phyloP scores from a whole-genome alignment of 75 land plant genomes.

The Adiantum capillusveneris region DNA sequence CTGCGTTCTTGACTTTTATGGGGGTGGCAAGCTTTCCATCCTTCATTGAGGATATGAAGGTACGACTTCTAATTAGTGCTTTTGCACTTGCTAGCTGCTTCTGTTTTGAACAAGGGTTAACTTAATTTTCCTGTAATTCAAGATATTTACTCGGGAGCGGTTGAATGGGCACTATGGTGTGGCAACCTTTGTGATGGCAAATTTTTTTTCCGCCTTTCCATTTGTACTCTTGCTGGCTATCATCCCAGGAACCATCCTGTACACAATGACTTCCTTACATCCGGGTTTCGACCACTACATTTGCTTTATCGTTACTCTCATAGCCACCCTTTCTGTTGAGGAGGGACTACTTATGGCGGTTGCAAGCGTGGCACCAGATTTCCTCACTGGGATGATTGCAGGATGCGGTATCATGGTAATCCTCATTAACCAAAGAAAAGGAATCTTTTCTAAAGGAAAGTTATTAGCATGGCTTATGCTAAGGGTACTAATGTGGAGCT shows the following conservation, averaged over 20 bases:
- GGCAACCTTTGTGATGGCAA: slow-evolving; percentile 47
- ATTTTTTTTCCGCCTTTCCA: slow-evolving; percentile 58
- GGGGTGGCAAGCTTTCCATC: slow-evolving; percentile 81
- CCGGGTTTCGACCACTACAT: slow-evolving; percentile 31
- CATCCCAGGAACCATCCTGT: slow-evolving; percentile 31
- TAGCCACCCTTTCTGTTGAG: slow-evolving; percentile 42
- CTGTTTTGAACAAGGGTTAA: background rate
- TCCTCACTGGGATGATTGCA: slow-evolving; percentile 57
- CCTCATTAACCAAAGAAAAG: too few relatives aligned
- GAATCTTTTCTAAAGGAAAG: background rate
- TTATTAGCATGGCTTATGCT: background rate
- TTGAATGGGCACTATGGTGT: slow-evolving; percentile 48
- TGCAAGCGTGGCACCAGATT: slow-evolving; percentile 73
- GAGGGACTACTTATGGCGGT: slow-evolving; percentile 82
- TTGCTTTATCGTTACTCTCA: slow-evolving; percentile 39
- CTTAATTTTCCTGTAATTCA: background rate
- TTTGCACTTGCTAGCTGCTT: background rate
- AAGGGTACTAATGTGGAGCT: background rate
- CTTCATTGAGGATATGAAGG: slow-evolving; percentile 76
- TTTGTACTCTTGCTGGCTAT: slow-evolving; percentile 45
- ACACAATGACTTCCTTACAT: slow-evolving; percentile 43
- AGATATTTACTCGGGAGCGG: slow-evolving; percentile 50
- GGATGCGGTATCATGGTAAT: slow-evolving; percentile 73
- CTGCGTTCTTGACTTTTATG: slow-evolving; percentile 79
- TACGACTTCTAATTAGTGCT: slow-evolving; percentile 11